Evolutionary conservation across 768 basidiomycete species (phyloP), one percentile per base, ranked within the genome.

Genomic region (Rhizopogon vesiculosus): DNA sequence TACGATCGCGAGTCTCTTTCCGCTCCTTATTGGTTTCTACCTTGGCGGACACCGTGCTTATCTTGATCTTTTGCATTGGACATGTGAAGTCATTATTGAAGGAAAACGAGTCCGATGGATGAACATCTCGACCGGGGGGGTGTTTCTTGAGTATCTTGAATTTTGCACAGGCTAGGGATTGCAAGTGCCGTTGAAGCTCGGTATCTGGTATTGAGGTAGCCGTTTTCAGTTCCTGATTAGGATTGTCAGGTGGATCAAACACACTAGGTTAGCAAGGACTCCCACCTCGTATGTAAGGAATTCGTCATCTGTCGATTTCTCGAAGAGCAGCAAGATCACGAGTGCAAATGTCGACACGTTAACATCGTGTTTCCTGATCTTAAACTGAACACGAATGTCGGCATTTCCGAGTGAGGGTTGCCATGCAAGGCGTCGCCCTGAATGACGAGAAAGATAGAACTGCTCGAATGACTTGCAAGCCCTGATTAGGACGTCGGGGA

Each of bases 101-200:
- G 2, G 91, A 86, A 72, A 99, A 99, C 2, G 82, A 77, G 69
- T 99, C 97, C 10, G 73, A 75, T 0, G 76, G 61, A 51, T 84
- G 73, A 40, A 99, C 80, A 19, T 98, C 95, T 42, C 95, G 83
- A 8, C 92, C 84, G 41, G 89, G 82, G 0, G 96, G 97, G 57
- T 88, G 86, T 65, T 98, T 98, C 71, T 86, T 93, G 60, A 99
- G 72, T 29, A 99, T 77, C 64, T 94, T 94, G 76, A 79, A 93
- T 68, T 94, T 98, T 9, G 90, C 93, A 66, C 96, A 98, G 0
- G 97, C 95, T 22, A 99, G 79, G 0, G 96, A 94, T 66, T 99
- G 97, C 2, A 99, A 79, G 61, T 93, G 89, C n/a, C 97, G 87
- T 65, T 88, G 85, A 2, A 98, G 78, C 55, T 98, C 95, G 0